Evolutionary conservation across 2,329 filamentous ascomycete genomes (phyloP), one percentile per base, ranked within the genome.

Genomic region (Macrophomina tecta): DNA sequence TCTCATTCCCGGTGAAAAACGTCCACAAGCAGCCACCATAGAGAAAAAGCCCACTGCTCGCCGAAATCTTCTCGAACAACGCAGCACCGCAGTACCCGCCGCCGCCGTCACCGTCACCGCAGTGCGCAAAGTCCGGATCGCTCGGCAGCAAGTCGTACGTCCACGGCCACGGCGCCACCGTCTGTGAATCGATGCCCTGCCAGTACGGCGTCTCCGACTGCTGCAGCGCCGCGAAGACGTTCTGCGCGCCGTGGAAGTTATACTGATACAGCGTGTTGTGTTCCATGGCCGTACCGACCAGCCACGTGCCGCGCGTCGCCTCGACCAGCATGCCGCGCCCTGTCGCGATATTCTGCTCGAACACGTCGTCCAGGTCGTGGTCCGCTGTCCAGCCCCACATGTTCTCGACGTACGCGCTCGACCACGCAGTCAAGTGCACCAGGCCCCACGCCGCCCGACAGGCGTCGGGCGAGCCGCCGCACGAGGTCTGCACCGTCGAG

Each of bases 151-250:
- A 64, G 12, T 77, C 75, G 58, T 77, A 72, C 68, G 74, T 76
- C 79, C 81, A 83, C 4, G 82, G 82, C 4, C 72, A 72, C 6
- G 82, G 81, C 9, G 65, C 4, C 80, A 78, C 32, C 71, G 69
- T 2, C 60, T 67, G 70, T 53, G 66, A 71, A 68, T 56, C 14
- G 28, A 38, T 16, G 55, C 65, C 65, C 68, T 82, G 77, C 69
- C 75, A 75, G 71, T 86, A 86, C 62, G 85, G 85, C 14, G 85
- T 86, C 75, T 88, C 86, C 51, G 81, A 81, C 75, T 87, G 84
- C 66, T 85, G 79, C 73, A 86, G 70, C 12, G 80, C 81, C 12
- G 84, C 78, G 64, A 85, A 79, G 11, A 87, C 81, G 68, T 86
- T 85, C 67, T 78, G 72, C 1, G 85, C 84, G 38, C 78, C 77